Evolutionary conservation across 257 asterid genomes (phyloP).

Genomic region (Asclepias syriaca): DNA sequence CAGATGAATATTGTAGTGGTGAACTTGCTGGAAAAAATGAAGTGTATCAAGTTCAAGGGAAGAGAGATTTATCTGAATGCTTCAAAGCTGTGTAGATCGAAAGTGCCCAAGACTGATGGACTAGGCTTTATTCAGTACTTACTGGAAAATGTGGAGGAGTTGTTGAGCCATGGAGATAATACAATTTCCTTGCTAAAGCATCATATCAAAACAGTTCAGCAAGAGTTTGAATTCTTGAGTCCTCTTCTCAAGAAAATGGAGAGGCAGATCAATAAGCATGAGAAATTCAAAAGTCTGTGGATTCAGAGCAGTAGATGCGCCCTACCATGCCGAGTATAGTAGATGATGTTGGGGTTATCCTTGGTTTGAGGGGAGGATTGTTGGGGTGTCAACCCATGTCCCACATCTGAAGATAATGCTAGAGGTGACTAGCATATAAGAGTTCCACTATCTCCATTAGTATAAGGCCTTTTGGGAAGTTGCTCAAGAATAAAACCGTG

Average conservation of each 20-base stretch:
- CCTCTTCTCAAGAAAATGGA: constrained; percentile 3
- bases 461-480: no score
- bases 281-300: not conserved
- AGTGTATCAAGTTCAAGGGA: not conserved
- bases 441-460: no score
- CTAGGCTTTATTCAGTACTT: constrained; percentile 1
- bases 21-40: not conserved
- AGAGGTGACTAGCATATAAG: no score
- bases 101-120: not conserved
- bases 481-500: no score
- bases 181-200: not conserved
- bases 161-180: constrained; percentile 7
- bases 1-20: no score
- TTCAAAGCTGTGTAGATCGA: not conserved
- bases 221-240: constrained; percentile 7
- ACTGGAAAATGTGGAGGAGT: constrained; percentile 29
- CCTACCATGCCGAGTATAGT: not conserved
- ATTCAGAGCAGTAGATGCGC: not conserved
- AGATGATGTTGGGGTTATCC: no score
- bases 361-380: no score
- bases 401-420: no score
- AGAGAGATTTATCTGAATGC: not conserved
- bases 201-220: not conserved
- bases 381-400: no score
- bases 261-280: not conserved